Evolutionary conservation across 192 early-diverging fungal species (phyloP).

Genomic region (Coemansia sp.): DNA sequence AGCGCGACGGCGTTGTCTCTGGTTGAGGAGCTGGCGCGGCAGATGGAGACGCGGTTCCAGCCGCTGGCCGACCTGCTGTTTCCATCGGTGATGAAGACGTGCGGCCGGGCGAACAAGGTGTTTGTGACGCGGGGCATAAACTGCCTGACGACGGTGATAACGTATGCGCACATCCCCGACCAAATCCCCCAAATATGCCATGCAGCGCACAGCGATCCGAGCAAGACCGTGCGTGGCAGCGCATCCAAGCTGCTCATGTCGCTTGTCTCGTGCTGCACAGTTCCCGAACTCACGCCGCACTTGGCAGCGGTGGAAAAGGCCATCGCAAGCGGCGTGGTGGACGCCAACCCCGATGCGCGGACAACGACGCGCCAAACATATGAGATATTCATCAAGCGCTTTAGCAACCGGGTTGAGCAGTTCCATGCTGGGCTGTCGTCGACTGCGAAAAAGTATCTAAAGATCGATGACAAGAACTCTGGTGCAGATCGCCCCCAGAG

Average conservation of each 20-base stretch:
- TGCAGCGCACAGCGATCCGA: slow-evolving; percentile 55
- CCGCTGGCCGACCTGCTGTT: slow-evolving; percentile 62
- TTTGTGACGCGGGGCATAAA: slow-evolving; percentile 63
- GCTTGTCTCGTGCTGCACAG: slow-evolving; percentile 56
- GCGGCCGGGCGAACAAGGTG: slow-evolving; percentile 74
- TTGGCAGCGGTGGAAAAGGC: slow-evolving; percentile 40
- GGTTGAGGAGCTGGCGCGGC: slow-evolving; percentile 62
- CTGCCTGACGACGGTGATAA: slow-evolving; percentile 65
- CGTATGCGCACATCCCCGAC: slow-evolving; percentile 56
- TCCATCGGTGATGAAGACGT: slow-evolving; percentile 62
- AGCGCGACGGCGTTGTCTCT: slow-evolving; percentile 68
- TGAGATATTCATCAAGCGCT: slow-evolving; percentile 49
- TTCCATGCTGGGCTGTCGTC: slow-evolving; percentile 40
- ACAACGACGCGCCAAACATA: slow-evolving; percentile 43
- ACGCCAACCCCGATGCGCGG: slow-evolving; percentile 51
- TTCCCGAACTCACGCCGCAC: slow-evolving; percentile 45
- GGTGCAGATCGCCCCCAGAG: slow-evolving; percentile 9
- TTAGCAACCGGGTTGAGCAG: slow-evolving; percentile 32
- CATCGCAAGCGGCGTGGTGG: slow-evolving; percentile 40
- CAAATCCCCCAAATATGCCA: slow-evolving; percentile 60
- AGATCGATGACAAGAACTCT: slow-evolving; percentile 21
- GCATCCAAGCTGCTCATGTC: slow-evolving; percentile 62
- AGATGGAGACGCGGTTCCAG: slow-evolving; percentile 64
- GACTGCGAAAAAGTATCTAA: slow-evolving; percentile 50
- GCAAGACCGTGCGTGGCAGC: slow-evolving; percentile 62